Percentiles rank a stretch among this genome's conserved stretches.
These are phyloP conservation scores for Lasiosphaeris hirsuta DNA, from an alignment of 495 filamentous ascomycete genomes.

Conservation along the genomic window DNA sequence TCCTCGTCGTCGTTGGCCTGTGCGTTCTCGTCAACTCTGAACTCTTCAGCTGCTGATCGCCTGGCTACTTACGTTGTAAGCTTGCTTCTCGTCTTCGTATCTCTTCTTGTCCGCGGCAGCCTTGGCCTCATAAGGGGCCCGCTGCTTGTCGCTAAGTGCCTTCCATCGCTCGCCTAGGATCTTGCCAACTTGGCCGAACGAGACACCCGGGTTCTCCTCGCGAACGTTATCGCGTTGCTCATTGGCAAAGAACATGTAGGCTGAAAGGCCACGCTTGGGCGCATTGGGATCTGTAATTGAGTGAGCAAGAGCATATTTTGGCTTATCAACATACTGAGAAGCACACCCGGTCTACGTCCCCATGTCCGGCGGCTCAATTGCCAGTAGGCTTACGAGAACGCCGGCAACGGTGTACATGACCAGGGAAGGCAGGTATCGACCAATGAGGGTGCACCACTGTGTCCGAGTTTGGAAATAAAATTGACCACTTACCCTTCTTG, in stretches of 20 bases:
- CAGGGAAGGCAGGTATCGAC: too few relatives aligned
- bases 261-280: conserved; percentile 97
- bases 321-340: not conserved
- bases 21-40: conserved; percentile 25
- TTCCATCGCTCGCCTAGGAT: conserved; percentile 98
- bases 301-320: not conserved
- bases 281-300: conserved; percentile 82
- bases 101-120: conserved; percentile 96
- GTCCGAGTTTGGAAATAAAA: not conserved
- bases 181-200: conserved; percentile 97
- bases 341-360: not conserved
- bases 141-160: conserved; percentile 83
- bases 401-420: too few relatives aligned
- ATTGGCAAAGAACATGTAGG: conserved; percentile 99
- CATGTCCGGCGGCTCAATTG: not conserved
- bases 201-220: conserved; percentile 96
- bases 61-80: conserved; percentile 68
- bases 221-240: conserved; percentile 97
- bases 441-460: too few relatives aligned
- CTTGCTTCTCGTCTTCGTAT: conserved; percentile 95
- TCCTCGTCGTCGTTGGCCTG: conserved; percentile 50
- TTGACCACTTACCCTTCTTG: conserved; percentile 47
- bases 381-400: not conserved
- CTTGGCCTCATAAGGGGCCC: conserved; percentile 91
- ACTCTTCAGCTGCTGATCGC: conserved; percentile 4